These are phyloP conservation scores for Boletus bicolor DNA, from an alignment of 768 basidiomycete species.

Conservation along the genomic window DNA sequence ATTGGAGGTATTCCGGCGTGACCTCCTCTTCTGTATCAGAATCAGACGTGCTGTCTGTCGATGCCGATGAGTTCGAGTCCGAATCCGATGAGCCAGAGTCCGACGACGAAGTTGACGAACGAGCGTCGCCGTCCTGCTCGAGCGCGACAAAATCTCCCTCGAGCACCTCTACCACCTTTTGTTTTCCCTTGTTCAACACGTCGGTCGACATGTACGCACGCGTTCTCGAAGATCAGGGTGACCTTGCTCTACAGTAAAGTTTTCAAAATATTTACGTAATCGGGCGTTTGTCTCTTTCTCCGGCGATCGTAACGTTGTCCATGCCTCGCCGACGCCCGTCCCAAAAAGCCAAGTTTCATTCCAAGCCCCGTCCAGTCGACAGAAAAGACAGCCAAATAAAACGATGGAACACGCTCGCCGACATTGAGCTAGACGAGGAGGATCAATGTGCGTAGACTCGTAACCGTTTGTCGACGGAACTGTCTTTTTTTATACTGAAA, in stretches of 20 bases:
- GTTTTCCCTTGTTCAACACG: constrained; percentile 5
- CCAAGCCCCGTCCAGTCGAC: constrained; percentile 46
- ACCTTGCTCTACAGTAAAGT: not conserved
- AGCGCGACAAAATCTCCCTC: not conserved
- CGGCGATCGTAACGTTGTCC: not conserved
- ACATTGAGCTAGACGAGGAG: constrained; percentile 75
- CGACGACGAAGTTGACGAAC: not conserved
- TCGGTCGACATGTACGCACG: constrained; percentile 3
- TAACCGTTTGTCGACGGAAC: not conserved
- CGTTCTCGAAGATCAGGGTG: too few relatives aligned
- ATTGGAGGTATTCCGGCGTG: constrained; percentile 59
- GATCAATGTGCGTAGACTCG: constrained; percentile 62
- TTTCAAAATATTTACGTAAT: constrained; percentile 18
- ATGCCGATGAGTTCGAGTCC: constrained; percentile 35
- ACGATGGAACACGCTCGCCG: constrained; percentile 64
- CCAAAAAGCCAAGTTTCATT: constrained; percentile 33
- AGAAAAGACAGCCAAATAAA: constrained; percentile 52
- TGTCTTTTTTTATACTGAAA: not conserved
- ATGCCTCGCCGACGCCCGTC: constrained; percentile 48
- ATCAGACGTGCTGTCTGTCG: constrained; percentile 33
- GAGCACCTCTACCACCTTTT: not conserved
- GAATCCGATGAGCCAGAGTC: constrained; percentile 7
- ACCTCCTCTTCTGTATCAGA: constrained; percentile 43
- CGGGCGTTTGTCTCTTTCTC: not conserved
- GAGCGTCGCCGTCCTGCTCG: not conserved